Percentiles rank a stretch among this genome's conserved stretches.
Conservation (phyloP, 176 grass and related monocot species). For the Pontederia crassipes region DNA sequence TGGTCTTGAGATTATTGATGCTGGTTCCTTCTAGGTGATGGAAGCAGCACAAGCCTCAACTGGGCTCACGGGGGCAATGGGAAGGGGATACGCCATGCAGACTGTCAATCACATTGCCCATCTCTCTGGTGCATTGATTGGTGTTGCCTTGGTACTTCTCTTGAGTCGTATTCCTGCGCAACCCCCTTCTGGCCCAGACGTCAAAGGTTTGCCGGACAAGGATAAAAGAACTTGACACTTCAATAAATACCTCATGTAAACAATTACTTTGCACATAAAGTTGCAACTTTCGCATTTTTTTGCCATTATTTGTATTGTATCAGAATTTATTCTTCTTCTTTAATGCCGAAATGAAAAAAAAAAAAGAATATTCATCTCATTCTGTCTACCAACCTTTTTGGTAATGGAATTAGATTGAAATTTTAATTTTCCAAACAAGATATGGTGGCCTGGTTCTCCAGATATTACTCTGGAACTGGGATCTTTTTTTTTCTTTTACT, state of each 20-base stretch:
- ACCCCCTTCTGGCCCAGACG: slow-evolving; percentile 22
- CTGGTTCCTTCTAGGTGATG: slow-evolving; percentile 48
- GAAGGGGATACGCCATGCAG: slow-evolving; percentile 41
- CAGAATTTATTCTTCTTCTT: no score
- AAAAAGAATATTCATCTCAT: no score
- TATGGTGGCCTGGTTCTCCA: no score
- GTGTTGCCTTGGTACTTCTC: slow-evolving; percentile 61
- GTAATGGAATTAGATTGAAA: no score
- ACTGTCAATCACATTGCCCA: slow-evolving; percentile 82
- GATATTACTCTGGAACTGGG: no score
- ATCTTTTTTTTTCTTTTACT: no score
- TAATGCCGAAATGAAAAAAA: no score
- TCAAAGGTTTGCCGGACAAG: slow-evolving; percentile 26
- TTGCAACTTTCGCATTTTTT: no score
- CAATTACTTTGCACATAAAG: no score
- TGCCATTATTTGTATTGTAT: no score
- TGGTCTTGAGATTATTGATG: not conserved
- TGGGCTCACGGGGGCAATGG: slow-evolving; percentile 11
- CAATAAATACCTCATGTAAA: not conserved
- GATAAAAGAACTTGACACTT: slow-evolving; percentile 41
- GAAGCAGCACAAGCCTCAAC: slow-evolving; percentile 79
- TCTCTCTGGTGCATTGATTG: slow-evolving; percentile 91
- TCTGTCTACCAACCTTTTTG: no score
- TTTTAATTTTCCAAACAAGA: no score
- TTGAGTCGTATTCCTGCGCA: slow-evolving; percentile 48